phyloP scores from a whole-genome alignment of 768 basidiomycete genomes.

The Cyathus striatus region DNA sequence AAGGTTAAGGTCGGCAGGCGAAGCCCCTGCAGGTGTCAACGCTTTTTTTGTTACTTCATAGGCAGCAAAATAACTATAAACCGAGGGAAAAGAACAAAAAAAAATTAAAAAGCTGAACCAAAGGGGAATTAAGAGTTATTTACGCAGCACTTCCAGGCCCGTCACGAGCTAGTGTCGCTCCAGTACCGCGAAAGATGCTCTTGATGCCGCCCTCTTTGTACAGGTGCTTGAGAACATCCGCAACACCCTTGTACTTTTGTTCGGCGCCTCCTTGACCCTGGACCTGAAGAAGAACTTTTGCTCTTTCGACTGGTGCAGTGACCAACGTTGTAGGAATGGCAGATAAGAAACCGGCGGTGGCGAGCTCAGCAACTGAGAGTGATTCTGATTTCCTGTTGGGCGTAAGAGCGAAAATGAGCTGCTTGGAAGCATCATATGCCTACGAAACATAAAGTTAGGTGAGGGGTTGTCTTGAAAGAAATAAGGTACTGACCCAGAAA shows the following conservation, averaged over 20 bases:
- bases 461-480: not conserved
- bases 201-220: constrained; percentile 91
- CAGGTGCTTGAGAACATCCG: constrained; percentile 85
- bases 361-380: constrained; percentile 76
- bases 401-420: constrained; percentile 72
- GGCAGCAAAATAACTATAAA: constrained; percentile 84
- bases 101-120: not conserved
- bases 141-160: constrained; percentile 96
- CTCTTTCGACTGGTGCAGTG: constrained; percentile 94
- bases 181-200: constrained; percentile 89
- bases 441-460: constrained; percentile 31
- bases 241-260: constrained; percentile 80
- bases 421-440: constrained; percentile 94
- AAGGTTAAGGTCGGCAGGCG: constrained; percentile 78
- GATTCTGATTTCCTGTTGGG: constrained; percentile 63
- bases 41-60: constrained; percentile 92
- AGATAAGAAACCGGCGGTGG: constrained; percentile 89
- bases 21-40: constrained; percentile 75
- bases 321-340: constrained; percentile 89
- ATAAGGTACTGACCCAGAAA: constrained; percentile 73
- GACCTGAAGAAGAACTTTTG: constrained; percentile 93
- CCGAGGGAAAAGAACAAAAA: constrained; percentile 1
- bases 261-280: constrained; percentile 80
- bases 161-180: constrained; percentile 91
- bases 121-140: constrained; percentile 31